A percentile compares a stretch with the other conserved stretches of the same genome.
These are phyloP conservation scores for Lactarius vividus DNA, from an alignment of 768 basidiomycete species.

Conservation along the genomic window DNA sequence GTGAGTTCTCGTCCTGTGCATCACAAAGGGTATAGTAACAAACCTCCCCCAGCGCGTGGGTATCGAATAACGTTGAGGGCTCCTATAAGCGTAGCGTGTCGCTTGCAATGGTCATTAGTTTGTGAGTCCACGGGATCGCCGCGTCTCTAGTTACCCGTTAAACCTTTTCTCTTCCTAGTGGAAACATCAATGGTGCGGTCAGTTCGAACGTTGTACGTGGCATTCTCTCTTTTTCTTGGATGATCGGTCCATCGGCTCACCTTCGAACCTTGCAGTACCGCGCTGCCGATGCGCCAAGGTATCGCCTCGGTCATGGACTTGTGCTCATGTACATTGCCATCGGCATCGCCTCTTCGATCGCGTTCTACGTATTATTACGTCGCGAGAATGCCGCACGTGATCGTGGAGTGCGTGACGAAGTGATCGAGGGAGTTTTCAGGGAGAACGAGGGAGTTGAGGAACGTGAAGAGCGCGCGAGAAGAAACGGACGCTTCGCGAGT, in stretches of 20 bases:
- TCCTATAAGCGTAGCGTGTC: conserved; percentile 73
- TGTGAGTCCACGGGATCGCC: conserved; percentile 40
- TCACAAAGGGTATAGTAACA: neutral
- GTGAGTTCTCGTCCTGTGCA: conserved; percentile 35
- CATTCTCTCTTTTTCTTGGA: neutral
- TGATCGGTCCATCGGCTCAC: neutral
- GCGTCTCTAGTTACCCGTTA: neutral
- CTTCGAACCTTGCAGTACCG: conserved; percentile 47
- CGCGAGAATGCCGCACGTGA: conserved; percentile 66
- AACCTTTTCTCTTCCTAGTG: conserved; percentile 38
- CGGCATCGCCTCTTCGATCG: conserved; percentile 49
- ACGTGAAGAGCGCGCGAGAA: conserved; percentile 35
- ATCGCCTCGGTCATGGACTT: conserved; percentile 57
- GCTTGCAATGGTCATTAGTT: conserved; percentile 65
- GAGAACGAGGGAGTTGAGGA: conserved; percentile 31
- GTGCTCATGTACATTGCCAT: conserved; percentile 72
- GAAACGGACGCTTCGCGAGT: conserved; percentile 56
- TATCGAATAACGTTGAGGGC: conserved; percentile 72
- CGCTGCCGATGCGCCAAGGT: conserved; percentile 63
- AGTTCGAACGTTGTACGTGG: conserved; percentile 68
- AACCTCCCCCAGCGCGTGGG: conserved; percentile 42
- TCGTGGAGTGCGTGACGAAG: conserved; percentile 65
- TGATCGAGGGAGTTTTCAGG: conserved; percentile 51
- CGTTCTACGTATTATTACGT: conserved; percentile 44
- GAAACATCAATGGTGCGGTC: conserved; percentile 75